Base-by-base conservation (phyloP, 495 filamentous ascomycete species). In the Penicillium crystallinum region DNA sequence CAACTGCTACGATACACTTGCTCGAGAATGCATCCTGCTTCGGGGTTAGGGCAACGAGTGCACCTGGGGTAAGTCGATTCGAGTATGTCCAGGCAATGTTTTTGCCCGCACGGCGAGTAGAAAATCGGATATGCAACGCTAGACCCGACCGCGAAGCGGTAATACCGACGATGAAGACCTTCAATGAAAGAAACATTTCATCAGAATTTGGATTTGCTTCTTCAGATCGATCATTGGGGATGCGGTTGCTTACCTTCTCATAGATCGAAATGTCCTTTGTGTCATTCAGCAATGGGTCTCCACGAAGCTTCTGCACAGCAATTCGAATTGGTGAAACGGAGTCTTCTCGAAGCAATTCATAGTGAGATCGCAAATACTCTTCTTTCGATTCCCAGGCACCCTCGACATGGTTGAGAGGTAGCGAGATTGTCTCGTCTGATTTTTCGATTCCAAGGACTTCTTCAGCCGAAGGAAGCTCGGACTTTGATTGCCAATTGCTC, bases 61-160 rank as follows among this genome's bases (percentile, higher is more conserved):
- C 77, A 0, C 90, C 90, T 0, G 82, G 71, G 3, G 83, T 76
- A 8, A 95, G 74, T 0, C 91, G 81, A 47, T 83, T 86, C 0
- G 87, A 88, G 45, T 90, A 82, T 19, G 81, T 71, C 91, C 91
- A 96, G 0, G 79, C 72, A 30, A 96, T 84, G n/a, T 70, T 77
- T 56, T 85, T 89, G 5, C 73, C 78, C 1, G 84, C 79, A 33
- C 86, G 77, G 34, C 70, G 64, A 0, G 86, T 80, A 0, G 87
- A 90, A 62, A 96, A 95, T 12, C 78, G 79, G 12, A 93, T 66
- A 29, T 85, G 81, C 34, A 78, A 77, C 15, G 85, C 83, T 10
- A 89, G 73, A 0, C 88, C 90, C 15, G 77, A 67, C 6, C 65
- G 67, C 1, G 84, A 70, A 59, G 89, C 81, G 0, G 83, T 80